These are phyloP conservation scores for Scenedesmus sp. DNA, from an alignment of 163 green algal genomes.

Conservation along the genomic window DNA sequence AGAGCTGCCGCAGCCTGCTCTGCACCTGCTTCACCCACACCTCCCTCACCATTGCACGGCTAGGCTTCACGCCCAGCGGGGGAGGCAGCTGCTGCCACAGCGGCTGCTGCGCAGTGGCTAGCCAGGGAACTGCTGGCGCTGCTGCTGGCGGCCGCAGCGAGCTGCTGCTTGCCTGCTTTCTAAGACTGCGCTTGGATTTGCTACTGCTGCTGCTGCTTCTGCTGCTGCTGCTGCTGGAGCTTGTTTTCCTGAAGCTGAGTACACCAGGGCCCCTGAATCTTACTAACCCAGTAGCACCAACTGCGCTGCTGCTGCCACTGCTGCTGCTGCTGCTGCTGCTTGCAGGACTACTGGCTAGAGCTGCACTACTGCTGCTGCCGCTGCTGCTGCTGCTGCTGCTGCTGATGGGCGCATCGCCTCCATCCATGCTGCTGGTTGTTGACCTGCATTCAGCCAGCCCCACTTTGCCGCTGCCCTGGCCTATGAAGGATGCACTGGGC, in stretches of 20 bases:
- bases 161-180: neutral
- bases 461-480: constrained; percentile 42
- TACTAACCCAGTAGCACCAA: neutral
- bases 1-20: constrained; percentile 54
- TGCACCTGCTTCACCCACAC: constrained; percentile 40
- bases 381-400: constrained; percentile 9
- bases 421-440: constrained; percentile 19
- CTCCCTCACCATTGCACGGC: constrained; percentile 22
- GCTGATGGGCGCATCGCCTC: neutral
- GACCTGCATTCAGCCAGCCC: constrained; percentile 19
- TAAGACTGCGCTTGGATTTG: neutral
- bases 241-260: neutral
- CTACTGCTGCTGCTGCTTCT: constrained; percentile 38
- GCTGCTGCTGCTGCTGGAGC: constrained; percentile 28
- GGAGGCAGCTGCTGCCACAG: constrained; percentile 13
- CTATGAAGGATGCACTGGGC: constrained; percentile 30
- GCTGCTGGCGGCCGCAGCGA: neutral
- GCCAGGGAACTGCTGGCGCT: constrained; percentile 23
- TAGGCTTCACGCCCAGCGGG: neutral
- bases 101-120: neutral
- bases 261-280: neutral
- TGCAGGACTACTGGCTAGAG: neutral
- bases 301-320: neutral
- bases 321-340: constrained; percentile 39
- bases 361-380: neutral